Evolutionary conservation across 139 green algal species (phyloP).

Genomic region (Chloropicon primus): DNA sequence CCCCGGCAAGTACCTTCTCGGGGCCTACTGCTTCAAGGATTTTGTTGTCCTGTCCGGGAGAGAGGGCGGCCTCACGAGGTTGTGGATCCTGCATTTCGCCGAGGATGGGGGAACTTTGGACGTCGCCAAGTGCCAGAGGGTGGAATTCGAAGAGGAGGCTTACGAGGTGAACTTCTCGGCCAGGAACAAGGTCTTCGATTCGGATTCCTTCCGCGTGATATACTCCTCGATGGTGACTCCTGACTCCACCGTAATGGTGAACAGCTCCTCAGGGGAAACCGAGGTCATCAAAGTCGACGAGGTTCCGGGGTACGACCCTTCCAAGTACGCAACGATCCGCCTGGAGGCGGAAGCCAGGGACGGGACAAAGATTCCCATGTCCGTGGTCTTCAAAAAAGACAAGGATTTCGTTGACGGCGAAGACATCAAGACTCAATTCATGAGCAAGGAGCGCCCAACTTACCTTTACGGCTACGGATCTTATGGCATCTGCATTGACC

Average conservation of each 20-base stretch:
- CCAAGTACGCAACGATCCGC: slow-evolving; percentile 55
- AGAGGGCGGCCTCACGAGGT: slow-evolving; percentile 3
- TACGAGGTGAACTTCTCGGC: neutral
- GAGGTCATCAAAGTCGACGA: slow-evolving; percentile 58
- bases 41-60: slow-evolving; percentile 9
- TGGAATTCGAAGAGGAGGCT: slow-evolving; percentile 9
- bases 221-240: slow-evolving; percentile 72
- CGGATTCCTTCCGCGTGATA: slow-evolving; percentile 24
- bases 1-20: neutral
- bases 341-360: slow-evolving; percentile 60
- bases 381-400: slow-evolving; percentile 53
- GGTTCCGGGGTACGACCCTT: slow-evolving; percentile 48
- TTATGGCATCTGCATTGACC: slow-evolving; percentile 52
- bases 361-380: slow-evolving; percentile 24
- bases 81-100: slow-evolving; percentile 14
- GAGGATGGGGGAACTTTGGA: neutral
- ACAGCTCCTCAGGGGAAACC: slow-evolving; percentile 17
- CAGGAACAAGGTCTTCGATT: slow-evolving; percentile 10
- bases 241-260: slow-evolving; percentile 51
- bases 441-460: neutral
- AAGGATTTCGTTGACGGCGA: slow-evolving; percentile 47
- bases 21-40: slow-evolving; percentile 6
- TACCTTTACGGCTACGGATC: slow-evolving; percentile 56
- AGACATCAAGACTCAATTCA: slow-evolving; percentile 17
- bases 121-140: neutral